Conservation (phyloP, 495 filamentous ascomycete species). For the Hypoxylon perforatum region DNA sequence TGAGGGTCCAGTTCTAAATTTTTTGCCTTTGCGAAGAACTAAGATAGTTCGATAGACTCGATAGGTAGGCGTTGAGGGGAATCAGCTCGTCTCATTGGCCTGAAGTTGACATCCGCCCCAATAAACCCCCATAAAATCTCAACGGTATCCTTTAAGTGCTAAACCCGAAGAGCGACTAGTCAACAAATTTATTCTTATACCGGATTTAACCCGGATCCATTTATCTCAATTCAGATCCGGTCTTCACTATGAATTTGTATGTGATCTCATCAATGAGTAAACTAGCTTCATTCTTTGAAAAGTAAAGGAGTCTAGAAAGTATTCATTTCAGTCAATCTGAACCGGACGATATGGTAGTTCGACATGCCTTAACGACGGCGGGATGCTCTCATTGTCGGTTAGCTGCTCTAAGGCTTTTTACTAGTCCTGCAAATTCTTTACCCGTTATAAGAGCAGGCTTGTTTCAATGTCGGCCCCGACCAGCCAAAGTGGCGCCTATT, state of each 20-base stretch:
- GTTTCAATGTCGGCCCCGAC: slow-evolving; percentile 16
- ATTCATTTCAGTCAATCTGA: not conserved
- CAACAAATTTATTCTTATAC: slow-evolving; percentile 12
- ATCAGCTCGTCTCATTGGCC: slow-evolving; percentile 18
- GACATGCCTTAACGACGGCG: slow-evolving; percentile 32
- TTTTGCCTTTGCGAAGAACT: slow-evolving; percentile 30
- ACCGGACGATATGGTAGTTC: slow-evolving; percentile 28
- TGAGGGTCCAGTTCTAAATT: slow-evolving; percentile 26
- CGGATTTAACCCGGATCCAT: slow-evolving; percentile 1
- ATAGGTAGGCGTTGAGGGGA: not conserved
- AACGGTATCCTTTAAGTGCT: slow-evolving; percentile 8
- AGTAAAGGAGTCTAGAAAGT: not conserved
- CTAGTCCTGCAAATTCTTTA: slow-evolving; percentile 24
- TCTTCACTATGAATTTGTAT: not conserved
- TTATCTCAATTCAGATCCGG: slow-evolving; percentile 1
- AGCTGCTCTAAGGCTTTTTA: slow-evolving; percentile 39
- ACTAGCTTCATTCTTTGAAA: no score
- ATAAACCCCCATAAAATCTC: not conserved
- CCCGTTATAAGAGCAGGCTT: slow-evolving; percentile 10
- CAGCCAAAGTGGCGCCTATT: slow-evolving; percentile 9
- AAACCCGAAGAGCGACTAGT: slow-evolving; percentile 1
- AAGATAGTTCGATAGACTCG: not conserved
- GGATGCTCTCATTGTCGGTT: slow-evolving; percentile 46
- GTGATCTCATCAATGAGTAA: slow-evolving; percentile 8
- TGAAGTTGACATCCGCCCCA: not conserved